These are phyloP conservation scores for Pterula multifida DNA, from an alignment of 1,284 basidiomycete species.

Conservation along the genomic window DNA sequence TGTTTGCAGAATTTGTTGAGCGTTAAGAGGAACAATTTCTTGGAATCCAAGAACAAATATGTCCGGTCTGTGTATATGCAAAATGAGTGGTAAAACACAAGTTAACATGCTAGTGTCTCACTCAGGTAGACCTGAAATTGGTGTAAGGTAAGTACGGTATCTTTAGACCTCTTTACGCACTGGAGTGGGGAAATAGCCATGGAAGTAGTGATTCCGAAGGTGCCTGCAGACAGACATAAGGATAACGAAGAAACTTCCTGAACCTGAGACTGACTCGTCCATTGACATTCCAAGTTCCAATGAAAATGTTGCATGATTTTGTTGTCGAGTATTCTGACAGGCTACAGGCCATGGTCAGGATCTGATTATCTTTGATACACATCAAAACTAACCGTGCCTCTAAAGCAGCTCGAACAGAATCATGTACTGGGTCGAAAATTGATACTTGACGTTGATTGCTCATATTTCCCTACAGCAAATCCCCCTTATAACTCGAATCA, in stretches of 20 bases:
- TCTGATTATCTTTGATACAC: neutral
- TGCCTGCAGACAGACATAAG: conserved; percentile 27
- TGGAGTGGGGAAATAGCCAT: conserved; percentile 72
- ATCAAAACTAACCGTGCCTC: conserved; percentile 39
- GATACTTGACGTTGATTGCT: conserved; percentile 79
- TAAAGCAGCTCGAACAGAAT: conserved; percentile 66
- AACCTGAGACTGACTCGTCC: conserved; percentile 48
- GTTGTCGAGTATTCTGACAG: conserved; percentile 79
- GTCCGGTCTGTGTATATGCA: conserved; percentile 51
- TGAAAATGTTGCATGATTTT: conserved; percentile 64
- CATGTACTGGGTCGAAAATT: conserved; percentile 91
- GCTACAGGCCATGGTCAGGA: conserved; percentile 25
- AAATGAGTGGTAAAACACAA: neutral
- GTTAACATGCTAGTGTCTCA: neutral
- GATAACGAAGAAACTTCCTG: neutral
- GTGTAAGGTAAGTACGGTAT: conserved; percentile 4
- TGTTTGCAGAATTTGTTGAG: conserved; percentile 92
- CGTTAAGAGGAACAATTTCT: conserved; percentile 94
- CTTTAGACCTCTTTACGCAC: conserved; percentile 9
- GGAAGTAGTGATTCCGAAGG: conserved; percentile 77
- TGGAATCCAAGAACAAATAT: conserved; percentile 92
- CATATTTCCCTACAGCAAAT: conserved; percentile 75
- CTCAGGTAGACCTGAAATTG: conserved; percentile 34
- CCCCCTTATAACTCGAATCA: conserved; percentile 3
- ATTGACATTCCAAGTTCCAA: conserved; percentile 95